phyloP scores from a whole-genome alignment of 257 asterid genomes.

The Plantago major region DNA sequence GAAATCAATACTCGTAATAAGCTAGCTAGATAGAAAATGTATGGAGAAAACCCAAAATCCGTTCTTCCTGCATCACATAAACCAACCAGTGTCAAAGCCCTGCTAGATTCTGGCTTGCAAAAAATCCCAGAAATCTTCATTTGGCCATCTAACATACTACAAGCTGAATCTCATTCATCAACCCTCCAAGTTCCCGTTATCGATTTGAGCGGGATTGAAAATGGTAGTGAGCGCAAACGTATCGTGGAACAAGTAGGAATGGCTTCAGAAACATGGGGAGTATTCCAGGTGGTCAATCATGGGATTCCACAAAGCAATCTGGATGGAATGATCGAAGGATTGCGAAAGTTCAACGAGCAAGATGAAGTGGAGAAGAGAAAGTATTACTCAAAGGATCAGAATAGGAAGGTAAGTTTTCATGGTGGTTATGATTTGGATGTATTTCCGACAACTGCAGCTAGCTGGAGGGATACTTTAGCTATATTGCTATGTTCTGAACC shows the following conservation, averaged over 20 bases:
- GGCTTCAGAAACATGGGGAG: constrained; percentile 22
- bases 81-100: constrained; percentile 21
- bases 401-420: constrained; percentile 16
- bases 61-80: background rate
- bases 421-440: constrained; percentile 21
- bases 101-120: constrained; percentile 20
- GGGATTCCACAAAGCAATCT: constrained; percentile 11
- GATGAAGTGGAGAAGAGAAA: constrained; percentile 17
- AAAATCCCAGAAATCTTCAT: constrained; percentile 21
- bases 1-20: background rate
- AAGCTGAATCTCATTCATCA: background rate
- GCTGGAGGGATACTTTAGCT: constrained; percentile 31
- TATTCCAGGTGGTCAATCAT: constrained; percentile 30
- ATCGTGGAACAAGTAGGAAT: constrained; percentile 15
- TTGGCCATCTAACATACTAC: constrained; percentile 6
- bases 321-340: constrained; percentile 4
- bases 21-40: background rate
- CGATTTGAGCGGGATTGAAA: constrained; percentile 14
- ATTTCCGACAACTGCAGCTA: constrained; percentile 20
- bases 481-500: constrained; percentile 18
- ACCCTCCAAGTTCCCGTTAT: constrained; percentile 19
- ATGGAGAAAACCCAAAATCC: background rate
- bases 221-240: background rate
- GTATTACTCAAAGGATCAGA: constrained; percentile 23
- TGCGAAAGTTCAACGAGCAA: constrained; percentile 21